Evolutionary conservation across 805 yeast genomes (phyloP).

Genomic region (Candida schatavii): DNA sequence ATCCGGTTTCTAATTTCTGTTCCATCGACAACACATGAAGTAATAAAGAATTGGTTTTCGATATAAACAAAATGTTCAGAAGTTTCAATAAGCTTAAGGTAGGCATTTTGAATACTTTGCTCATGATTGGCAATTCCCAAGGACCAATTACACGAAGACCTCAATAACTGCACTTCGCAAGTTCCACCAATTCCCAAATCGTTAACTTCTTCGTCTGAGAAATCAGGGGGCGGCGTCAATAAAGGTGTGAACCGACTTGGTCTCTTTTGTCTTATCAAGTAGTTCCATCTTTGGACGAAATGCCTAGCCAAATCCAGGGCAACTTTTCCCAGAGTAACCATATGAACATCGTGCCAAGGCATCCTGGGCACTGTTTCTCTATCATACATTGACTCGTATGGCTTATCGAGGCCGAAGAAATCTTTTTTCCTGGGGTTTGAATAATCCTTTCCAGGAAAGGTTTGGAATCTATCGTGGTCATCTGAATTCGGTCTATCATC

Average conservation of each 20-base stretch:
- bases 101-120: slow-evolving; percentile 89
- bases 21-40: slow-evolving; percentile 85
- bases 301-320: slow-evolving; percentile 93
- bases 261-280: slow-evolving; percentile 83
- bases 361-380: slow-evolving; percentile 78
- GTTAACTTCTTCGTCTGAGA: slow-evolving; percentile 66
- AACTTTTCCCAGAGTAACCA: slow-evolving; percentile 90
- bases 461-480: slow-evolving; percentile 51
- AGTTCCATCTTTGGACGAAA: slow-evolving; percentile 97
- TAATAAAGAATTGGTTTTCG: slow-evolving; percentile 92
- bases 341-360: slow-evolving; percentile 99
- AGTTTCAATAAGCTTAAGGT: slow-evolving; percentile 83
- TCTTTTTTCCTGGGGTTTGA: slow-evolving; percentile 94
- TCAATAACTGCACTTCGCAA: slow-evolving; percentile 84
- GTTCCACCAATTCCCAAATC: slow-evolving; percentile 68
- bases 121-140: slow-evolving; percentile 83
- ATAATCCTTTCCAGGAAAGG: slow-evolving; percentile 95
- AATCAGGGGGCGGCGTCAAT: slow-evolving; percentile 88
- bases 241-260: slow-evolving; percentile 94
- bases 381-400: slow-evolving; percentile 90
- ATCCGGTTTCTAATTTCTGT: slow-evolving; percentile 80
- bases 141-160: slow-evolving; percentile 94
- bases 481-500: slow-evolving; percentile 34
- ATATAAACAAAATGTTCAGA: slow-evolving; percentile 91
- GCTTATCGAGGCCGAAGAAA: slow-evolving; percentile 74